Evolutionary conservation across 805 yeast species (phyloP).

Genomic region (Candida broadrunensis): DNA sequence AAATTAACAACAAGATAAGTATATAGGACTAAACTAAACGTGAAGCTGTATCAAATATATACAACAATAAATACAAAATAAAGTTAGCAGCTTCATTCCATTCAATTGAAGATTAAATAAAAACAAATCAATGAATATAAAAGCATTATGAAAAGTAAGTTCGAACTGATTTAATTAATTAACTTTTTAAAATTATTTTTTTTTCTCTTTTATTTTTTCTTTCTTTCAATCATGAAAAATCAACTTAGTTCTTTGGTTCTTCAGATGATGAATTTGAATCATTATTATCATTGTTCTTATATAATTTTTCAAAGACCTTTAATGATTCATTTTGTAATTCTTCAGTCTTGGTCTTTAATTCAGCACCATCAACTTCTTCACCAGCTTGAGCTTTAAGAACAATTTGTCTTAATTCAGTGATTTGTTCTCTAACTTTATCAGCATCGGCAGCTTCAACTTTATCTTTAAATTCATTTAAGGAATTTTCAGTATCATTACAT

Average conservation of each 20-base stretch:
- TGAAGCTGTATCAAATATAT: background rate
- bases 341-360: constrained; percentile 69
- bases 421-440: constrained; percentile 47
- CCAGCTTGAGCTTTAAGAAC: constrained; percentile 65
- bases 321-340: constrained; percentile 73
- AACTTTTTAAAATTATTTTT: too few species aligned
- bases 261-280: constrained; percentile 13
- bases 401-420: constrained; percentile 60
- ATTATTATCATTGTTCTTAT: constrained; percentile 24
- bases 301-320: constrained; percentile 71
- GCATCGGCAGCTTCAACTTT: constrained; percentile 45
- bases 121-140: too few species aligned
- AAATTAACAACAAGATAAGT: background rate
- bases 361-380: constrained; percentile 58
- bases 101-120: background rate
- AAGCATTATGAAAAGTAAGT: too few species aligned
- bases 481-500: constrained; percentile 51
- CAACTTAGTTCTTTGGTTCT: constrained; percentile 27
- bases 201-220: too few species aligned
- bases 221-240: too few species aligned
- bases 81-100: background rate
- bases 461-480: constrained; percentile 47
- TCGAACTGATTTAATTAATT: too few species aligned
- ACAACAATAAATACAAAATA: background rate
- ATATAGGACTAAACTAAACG: background rate